Base-by-base conservation (phyloP, 2,329 filamentous ascomycete genomes). In the Colletotrichum sp. region DNA sequence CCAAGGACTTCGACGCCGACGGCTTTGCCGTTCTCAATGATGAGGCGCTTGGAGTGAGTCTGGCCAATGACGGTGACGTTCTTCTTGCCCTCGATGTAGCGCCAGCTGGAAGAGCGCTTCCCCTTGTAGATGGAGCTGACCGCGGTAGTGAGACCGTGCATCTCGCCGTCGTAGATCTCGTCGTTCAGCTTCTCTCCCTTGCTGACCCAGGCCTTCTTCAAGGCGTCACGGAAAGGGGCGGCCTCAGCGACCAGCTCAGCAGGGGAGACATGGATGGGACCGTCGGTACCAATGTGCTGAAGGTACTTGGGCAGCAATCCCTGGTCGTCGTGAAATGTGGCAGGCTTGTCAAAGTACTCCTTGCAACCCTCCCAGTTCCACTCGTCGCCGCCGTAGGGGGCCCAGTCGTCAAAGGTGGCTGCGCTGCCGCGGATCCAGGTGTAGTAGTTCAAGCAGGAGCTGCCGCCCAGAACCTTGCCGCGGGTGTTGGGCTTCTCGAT, bases 331-430 rank as follows among this genome's bases (percentile, higher is more conserved):
- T 91, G 88, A 80, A 92, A 93, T 21, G 86, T 91, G 0, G 86
- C 89, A 21, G 74, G 71, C 71, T 76, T 92, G 77, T 87, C 85
- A 8, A 92, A 83, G 77, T 92, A 92, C 9, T 86, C 83, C 5
- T 87, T 83, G 52, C 85, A 83, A 10, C 81, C 84, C 3, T 91
- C 86, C 88, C 90, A 93, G 0, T 84, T 92, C 92, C 92, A 93
- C 64, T 90, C 87, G 78, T 94, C 91, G 8, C 94, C 94, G 65
- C 94, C 94, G 38, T 90, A 90, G 82, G 94, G 94, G n/a, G 92
- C 92, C 87, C 93, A 90, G 24, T 93, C 92, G 80, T 96, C 89
- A 78, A 91, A 93, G 0, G 91, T 93, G 4, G 86, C 85, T 70
- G 88, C 88, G 72, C 87, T 89, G 3, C 91, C 92, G 2, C 88